Evolutionary conservation across 1,284 basidiomycete species (phyloP).

Genomic region (Phaffia rhodozyma): DNA sequence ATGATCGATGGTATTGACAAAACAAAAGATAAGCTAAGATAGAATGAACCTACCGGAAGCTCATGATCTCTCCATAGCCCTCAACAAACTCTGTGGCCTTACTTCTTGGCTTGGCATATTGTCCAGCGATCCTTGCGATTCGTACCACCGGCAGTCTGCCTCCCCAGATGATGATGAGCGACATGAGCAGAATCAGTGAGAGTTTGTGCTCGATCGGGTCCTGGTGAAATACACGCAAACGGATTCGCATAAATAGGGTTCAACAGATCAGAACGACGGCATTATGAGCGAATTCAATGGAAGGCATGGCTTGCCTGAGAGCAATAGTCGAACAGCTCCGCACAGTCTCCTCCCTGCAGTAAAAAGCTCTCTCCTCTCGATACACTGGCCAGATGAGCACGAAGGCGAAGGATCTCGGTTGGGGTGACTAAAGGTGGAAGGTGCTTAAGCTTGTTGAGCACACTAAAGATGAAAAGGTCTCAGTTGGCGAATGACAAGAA

Average conservation of each 20-base stretch:
- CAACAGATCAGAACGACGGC: background rate
- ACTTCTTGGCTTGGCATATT: conserved; percentile 92
- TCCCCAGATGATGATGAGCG: conserved; percentile 87
- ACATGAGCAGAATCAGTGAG: conserved; percentile 88
- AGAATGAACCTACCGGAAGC: conserved; percentile 58
- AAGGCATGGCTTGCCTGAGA: conserved; percentile 52
- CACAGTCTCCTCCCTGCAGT: conserved; percentile 93
- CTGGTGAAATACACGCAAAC: conserved; percentile 33
- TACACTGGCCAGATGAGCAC: conserved; percentile 64
- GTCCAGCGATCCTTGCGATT: conserved; percentile 83
- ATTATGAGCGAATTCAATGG: background rate
- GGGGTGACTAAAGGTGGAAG: conserved; percentile 81
- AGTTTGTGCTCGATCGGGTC: conserved; percentile 90
- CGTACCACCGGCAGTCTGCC: conserved; percentile 83
- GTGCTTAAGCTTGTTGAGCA: conserved; percentile 57
- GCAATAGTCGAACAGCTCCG: conserved; percentile 84
- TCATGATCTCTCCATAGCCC: conserved; percentile 52
- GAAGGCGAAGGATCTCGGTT: conserved; percentile 79
- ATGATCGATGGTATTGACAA: background rate
- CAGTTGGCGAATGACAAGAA: background rate
- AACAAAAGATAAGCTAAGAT: too few species aligned
- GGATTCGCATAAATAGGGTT: background rate
- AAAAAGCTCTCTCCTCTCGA: conserved; percentile 84
- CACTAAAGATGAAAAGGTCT: conserved; percentile 37
- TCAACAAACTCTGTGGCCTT: conserved; percentile 62